Conservation (phyloP, 2,329 filamentous ascomycete species). For the Aphanocladium album region DNA sequence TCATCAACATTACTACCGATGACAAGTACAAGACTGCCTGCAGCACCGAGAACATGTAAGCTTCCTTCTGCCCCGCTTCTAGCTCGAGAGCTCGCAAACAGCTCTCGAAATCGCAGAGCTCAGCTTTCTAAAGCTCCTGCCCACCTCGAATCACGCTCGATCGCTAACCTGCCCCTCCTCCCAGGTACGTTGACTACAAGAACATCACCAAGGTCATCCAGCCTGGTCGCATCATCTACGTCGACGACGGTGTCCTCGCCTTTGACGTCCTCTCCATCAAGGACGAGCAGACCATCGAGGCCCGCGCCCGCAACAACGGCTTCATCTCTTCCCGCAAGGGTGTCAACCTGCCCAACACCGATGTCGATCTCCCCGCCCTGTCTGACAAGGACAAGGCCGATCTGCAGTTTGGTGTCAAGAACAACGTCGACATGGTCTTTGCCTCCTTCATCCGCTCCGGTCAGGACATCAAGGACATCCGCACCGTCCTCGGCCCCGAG, state of each 20-base stretch:
- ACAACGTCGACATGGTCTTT: constrained; percentile 98
- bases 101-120: too few relatives aligned
- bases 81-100: too few relatives aligned
- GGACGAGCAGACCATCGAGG: constrained; percentile 84
- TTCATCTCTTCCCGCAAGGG: constrained; percentile 99
- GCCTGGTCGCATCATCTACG: constrained; percentile 88
- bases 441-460: constrained; percentile 96
- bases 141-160: background rate
- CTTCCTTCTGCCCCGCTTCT: constrained; percentile 18
- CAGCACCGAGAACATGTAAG: constrained; percentile 90
- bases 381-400: constrained; percentile 98
- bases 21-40: constrained; percentile 81
- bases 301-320: constrained; percentile 90
- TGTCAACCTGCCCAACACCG: constrained; percentile 97
- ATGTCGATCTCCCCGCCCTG: constrained; percentile 93
- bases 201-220: constrained; percentile 99
- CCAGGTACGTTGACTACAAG: constrained; percentile 96
- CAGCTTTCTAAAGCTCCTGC: background rate
- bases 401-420: constrained; percentile 93
- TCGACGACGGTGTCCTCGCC: constrained; percentile 95
- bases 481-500: constrained; percentile 81
- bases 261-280: constrained; percentile 88
- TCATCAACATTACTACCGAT: constrained; percentile 96
- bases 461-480: constrained; percentile 89
- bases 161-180: constrained; percentile 11